Conservation (phyloP, 73 alveolate genomes). For the Symbiodinium pilosum region DNA sequence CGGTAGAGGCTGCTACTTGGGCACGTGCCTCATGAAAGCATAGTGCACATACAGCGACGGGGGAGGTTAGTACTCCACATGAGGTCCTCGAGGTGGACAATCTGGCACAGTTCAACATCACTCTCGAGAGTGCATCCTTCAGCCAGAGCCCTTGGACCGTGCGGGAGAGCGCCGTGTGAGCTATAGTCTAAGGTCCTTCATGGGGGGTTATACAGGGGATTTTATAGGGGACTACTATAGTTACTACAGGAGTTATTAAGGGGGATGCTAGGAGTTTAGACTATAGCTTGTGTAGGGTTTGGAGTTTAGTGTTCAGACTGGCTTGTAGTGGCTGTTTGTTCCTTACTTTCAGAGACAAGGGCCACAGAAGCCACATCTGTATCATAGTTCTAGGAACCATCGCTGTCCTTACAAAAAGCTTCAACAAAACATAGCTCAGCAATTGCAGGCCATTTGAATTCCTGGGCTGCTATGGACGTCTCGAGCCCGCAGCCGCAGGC, state of each 20-base stretch:
- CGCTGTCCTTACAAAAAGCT: not conserved
- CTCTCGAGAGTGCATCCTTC: conserved; percentile 38
- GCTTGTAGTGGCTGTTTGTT: no score
- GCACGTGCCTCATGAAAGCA: not conserved
- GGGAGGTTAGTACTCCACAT: not conserved
- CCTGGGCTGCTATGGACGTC: conserved; percentile 57
- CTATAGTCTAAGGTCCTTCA: no score
- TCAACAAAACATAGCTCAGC: not conserved
- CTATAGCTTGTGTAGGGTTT: no score
- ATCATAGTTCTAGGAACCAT: not conserved
- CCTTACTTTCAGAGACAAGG: not conserved
- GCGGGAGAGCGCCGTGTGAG: no score
- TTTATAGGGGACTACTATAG: no score
- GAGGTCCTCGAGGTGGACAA: conserved; percentile 42
- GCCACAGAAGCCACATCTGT: not conserved
- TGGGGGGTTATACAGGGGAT: no score
- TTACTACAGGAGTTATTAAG: no score
- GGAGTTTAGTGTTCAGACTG: no score
- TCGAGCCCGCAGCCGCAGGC: conserved; percentile 56
- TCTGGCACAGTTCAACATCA: conserved; percentile 54
- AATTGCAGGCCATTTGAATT: conserved; percentile 53
- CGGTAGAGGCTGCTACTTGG: no score
- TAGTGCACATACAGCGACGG: not conserved
- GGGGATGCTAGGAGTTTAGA: no score
- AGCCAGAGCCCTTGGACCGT: not conserved